Evolutionary conservation across 257 asterid genomes (phyloP).

Genomic region (Solanum lycopersicoides): DNA sequence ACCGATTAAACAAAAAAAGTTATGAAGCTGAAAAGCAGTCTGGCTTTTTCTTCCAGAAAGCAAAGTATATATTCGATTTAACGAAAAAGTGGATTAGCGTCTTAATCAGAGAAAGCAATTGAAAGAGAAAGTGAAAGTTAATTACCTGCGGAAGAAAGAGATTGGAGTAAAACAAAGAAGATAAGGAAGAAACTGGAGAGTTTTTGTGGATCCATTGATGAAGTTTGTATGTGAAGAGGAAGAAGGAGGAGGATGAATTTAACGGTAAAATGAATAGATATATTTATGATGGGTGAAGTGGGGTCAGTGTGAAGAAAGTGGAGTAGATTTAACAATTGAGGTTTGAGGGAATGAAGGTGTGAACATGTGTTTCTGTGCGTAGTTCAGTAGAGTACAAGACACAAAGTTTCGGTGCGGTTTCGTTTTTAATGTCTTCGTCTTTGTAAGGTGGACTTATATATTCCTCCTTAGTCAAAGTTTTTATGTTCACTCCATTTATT

Average conservation of each 20-base stretch:
- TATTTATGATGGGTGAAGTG: not conserved
- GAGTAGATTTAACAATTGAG: not conserved
- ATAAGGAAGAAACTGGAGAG: not conserved
- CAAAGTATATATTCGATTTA: not conserved
- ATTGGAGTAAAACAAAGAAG: slow-evolving; percentile 1
- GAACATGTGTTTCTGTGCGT: not conserved
- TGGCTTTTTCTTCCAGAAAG: not conserved
- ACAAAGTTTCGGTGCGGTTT: not conserved
- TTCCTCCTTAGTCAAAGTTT: not conserved
- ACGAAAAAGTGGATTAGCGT: not conserved
- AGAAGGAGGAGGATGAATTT: not conserved
- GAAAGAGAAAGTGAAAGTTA: not conserved
- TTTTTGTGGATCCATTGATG: not conserved
- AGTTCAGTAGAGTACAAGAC: not conserved
- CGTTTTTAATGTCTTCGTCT: not conserved
- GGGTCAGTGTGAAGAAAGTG: not conserved
- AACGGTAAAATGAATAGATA: not conserved
- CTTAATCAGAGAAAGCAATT: not conserved
- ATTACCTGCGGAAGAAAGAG: slow-evolving; percentile 6
- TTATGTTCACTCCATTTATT: too few relatives aligned
- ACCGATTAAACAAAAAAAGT: not conserved
- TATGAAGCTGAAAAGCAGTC: not conserved
- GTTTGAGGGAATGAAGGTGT: not conserved
- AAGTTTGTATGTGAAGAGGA: not conserved
- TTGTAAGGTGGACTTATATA: not conserved